A percentile compares a stretch with the other conserved stretches of the same genome.
Evolutionary conservation across 2,329 filamentous ascomycete species (phyloP).

Genomic region (Bisporella sp.): DNA sequence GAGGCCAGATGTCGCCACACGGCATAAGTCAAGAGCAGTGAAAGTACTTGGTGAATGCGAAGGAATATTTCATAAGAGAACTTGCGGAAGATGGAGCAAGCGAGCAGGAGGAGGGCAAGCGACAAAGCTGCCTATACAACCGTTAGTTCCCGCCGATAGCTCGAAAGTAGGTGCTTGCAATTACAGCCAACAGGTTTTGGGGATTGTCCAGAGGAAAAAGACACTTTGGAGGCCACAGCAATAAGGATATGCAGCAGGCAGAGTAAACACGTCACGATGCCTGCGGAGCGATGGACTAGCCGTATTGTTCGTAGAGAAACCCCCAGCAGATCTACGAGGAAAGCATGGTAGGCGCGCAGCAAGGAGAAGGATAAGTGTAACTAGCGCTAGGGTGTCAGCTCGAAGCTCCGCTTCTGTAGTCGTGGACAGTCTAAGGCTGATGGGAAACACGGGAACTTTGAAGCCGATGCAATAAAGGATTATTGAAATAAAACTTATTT

Average conservation of each 20-base stretch:
- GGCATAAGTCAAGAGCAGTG: conserved; percentile 2
- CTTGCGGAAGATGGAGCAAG: conserved; percentile 2
- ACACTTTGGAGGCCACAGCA: background rate
- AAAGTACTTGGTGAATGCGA: conserved; percentile 8
- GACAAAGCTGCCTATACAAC: conserved; percentile 12
- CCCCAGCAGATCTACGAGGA: conserved; percentile 18
- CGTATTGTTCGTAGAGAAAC: conserved; percentile 13
- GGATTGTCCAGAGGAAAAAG: conserved; percentile 1
- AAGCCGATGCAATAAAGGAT: conserved; percentile 12
- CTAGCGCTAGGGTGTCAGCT: conserved; percentile 11
- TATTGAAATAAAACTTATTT: conserved; percentile 8
- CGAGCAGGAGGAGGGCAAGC: conserved; percentile 6
- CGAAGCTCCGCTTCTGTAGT: conserved; percentile 7
- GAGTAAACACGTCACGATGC: conserved; percentile 9
- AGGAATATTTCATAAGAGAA: conserved; percentile 17
- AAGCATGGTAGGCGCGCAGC: conserved; percentile 15
- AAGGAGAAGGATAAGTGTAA: conserved; percentile 17
- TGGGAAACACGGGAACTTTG: background rate
- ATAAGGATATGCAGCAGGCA: background rate
- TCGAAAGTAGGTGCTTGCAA: conserved; percentile 11
- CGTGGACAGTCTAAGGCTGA: background rate
- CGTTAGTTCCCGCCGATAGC: background rate
- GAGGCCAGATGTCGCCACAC: conserved; percentile 4
- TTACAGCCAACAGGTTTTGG: conserved; percentile 7
- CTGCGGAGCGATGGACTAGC: conserved; percentile 13